These are phyloP conservation scores for Cyathus pygmaeus DNA, from an alignment of 1,284 basidiomycete genomes.

Conservation along the genomic window DNA sequence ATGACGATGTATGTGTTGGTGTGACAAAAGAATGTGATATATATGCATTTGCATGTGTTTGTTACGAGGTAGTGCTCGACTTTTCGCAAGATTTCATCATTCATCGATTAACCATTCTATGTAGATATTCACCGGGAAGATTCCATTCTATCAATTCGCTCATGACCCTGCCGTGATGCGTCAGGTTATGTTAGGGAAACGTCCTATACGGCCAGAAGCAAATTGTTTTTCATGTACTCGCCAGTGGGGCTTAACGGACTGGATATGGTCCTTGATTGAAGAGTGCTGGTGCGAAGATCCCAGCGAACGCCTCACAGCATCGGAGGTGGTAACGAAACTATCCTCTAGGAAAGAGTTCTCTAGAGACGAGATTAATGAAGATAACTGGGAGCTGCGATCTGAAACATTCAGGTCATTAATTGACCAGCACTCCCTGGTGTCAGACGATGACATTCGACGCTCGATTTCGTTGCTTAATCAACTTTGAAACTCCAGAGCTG, in stretches of 20 bases:
- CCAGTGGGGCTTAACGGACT: not conserved
- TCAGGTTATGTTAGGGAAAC: not conserved
- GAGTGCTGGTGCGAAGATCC: not conserved
- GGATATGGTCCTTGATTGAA: not conserved
- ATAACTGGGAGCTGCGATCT: no score
- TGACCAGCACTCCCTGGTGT: no score
- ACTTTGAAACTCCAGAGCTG: no score
- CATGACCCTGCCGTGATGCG: not conserved
- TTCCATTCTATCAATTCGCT: not conserved
- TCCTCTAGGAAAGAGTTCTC: not conserved
- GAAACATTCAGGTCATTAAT: no score
- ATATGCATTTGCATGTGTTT: not conserved
- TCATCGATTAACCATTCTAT: not conserved
- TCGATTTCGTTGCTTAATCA: no score
- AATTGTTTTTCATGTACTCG: not conserved
- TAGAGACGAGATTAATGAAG: not conserved
- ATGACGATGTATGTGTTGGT: not conserved
- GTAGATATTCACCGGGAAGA: not conserved
- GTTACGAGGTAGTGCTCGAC: not conserved
- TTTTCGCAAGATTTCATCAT: not conserved
- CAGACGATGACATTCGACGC: no score
- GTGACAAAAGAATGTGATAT: not conserved
- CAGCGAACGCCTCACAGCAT: not conserved
- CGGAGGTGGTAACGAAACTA: not conserved
- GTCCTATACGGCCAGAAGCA: not conserved